Evolutionary conservation across 139 green algal species (phyloP).

Genomic region (Dunaliella sp.): DNA sequence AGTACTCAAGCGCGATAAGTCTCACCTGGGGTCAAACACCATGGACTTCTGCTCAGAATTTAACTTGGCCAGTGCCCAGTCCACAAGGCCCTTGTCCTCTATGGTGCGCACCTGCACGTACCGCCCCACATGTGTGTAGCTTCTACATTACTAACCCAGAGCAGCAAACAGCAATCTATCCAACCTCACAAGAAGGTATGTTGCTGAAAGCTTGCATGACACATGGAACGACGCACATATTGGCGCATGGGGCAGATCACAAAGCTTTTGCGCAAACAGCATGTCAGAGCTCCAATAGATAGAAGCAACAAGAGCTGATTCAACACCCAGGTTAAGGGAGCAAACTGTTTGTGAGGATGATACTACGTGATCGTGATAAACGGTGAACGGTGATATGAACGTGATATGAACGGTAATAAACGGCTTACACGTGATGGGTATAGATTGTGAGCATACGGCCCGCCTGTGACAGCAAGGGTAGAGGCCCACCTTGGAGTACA

Average conservation of each 20-base stretch:
- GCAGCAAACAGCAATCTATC: no score
- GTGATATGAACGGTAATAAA: not conserved
- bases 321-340: not conserved
- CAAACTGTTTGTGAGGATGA: not conserved
- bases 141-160: no score
- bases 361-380: not conserved
- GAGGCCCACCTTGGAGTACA: conserved; percentile 36
- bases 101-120: conserved; percentile 39
- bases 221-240: no score
- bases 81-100: conserved; percentile 51
- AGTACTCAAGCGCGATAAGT: no score
- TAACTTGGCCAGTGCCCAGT: conserved; percentile 55
- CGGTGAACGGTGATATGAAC: not conserved
- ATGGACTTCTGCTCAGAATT: conserved; percentile 36
- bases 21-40: conserved; percentile 49
- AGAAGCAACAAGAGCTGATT: not conserved
- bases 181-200: no score
- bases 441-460: not conserved
- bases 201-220: no score
- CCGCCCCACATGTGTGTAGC: no score
- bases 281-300: no score
- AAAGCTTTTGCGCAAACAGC: no score
- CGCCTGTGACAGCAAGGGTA: not conserved
- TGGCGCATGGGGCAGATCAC: no score
- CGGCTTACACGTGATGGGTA: not conserved